Evolutionary conservation across 495 filamentous ascomycete genomes (phyloP), one percentile per base, ranked within the genome.

Genomic region (Aspergillus avenaceus): DNA sequence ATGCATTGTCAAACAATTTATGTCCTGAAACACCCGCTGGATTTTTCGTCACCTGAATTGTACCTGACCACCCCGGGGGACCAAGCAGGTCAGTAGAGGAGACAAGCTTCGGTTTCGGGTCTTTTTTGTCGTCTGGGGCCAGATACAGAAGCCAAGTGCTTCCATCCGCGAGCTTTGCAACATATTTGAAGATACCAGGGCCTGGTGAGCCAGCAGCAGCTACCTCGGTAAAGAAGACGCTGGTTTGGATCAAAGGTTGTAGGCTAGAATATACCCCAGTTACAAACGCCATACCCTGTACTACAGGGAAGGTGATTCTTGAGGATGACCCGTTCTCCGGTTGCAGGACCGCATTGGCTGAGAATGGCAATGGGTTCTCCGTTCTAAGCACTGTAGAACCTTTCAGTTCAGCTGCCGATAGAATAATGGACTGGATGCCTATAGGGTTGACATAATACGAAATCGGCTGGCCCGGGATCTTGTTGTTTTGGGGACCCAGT

Each of bases 221-320:
- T 3, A 97, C 69, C 16, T 79, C 80, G 14, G 75, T 74, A 74
- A 88, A 95, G 55, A 83, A 83, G 1, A 92, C 75, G 8, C 82
- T 84, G 44, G 84, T 87, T 55, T 88, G 81, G 19, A 97, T 72
- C 9, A 85, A 37, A 2, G 92, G 91, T 22, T 82, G 80, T 4
- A 83, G 71, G 26, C 78, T 77, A 36, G 74, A 77, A 66, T 92
- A 97, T n/a, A 86, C 48, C 3, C 75, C 92, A 4, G 90, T 96
- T 9, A 95, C 78, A 53, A 90, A 92, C 0, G 81, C 90, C 84
- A 92, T 91, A 3, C 93, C 93, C 63, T 97, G 92, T 1, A 95
- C 83, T 6, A 96, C 62, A 0, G 91, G 91, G 56, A 96, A 87
- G 0, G 82, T 84, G 27, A 97, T 74, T 21, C 67, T 69, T 2